Base-by-base conservation (phyloP, 148 eudicot genomes). In the Limonium bicolor region DNA sequence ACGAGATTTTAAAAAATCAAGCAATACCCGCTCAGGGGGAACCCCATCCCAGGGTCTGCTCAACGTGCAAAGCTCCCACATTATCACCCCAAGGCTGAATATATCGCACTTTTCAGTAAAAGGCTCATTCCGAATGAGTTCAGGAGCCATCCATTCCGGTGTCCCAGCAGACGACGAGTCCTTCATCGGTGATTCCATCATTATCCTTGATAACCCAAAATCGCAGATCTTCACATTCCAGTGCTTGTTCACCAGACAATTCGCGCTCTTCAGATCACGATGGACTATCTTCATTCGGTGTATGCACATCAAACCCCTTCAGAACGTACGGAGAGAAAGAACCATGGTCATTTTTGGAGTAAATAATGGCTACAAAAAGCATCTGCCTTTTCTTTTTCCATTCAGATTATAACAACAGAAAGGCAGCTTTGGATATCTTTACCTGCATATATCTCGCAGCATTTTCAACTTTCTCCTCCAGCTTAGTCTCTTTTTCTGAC, bases 141-240 rank as follows among this genome's bases (percentile, higher is more conserved):
- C 93, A 31, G 95, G 95, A 48, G 97, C 97, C 97, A 90, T 90
- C 97, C 97, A 90, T 56, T 90, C 93, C 20, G 97, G 97, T 55
- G 97, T 90, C 32, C 97, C 97, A n/a, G 97, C 97, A 12, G 95
- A 77, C 24, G 87, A 75, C 19, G 80, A 56, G 61, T 84, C 88
- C 25, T 56, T 70, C 41, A 76, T 55, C 25, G 73, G 50, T 4
- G 56, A 10, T 13, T 73, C 67, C 26, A 53, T 63, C 84, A 78
- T 74, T 52, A 75, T 78, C 53, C 80, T 73, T 7, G 97, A 90
- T 31, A 90, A 64, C 58, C 97, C 97, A 61, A 88, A 88, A 54
- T 88, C 97, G 46, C 97, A 88, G 40, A 88, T 74, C 67, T 88
- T 88, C 4, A 88, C 94, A 3, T 62, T 67, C 81, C 73, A 77